Conservation (phyloP, 2,329 filamentous ascomycete species). For the Paecilomyces formosus region DNA sequence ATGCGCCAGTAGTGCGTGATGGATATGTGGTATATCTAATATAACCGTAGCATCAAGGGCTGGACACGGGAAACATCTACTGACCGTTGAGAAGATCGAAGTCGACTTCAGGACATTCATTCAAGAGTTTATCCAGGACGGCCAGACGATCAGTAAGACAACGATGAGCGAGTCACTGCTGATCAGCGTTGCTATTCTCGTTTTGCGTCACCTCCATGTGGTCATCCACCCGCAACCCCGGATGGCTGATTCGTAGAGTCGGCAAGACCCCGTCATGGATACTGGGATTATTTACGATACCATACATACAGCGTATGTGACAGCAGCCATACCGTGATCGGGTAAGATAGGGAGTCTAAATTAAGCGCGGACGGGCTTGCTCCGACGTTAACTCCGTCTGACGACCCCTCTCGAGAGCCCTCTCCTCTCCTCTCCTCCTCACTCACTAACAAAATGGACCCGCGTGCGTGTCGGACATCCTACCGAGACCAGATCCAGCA, state of each 20-base stretch:
- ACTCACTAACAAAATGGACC: not conserved
- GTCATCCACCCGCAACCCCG: not conserved
- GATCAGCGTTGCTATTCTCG: not conserved
- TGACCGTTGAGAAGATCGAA: no score
- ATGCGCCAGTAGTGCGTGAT: no score
- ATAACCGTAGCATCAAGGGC: no score
- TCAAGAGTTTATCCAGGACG: not conserved
- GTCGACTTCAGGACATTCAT: not conserved
- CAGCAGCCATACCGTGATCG: conserved; percentile 11
- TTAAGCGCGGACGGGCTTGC: not conserved
- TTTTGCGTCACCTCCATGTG: not conserved
- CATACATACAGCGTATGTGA: conserved; percentile 3
- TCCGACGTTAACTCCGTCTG: not conserved
- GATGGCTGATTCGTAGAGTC: not conserved
- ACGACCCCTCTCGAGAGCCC: not conserved
- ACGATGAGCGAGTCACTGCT: not conserved
- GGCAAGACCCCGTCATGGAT: conserved; percentile 2
- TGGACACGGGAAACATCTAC: no score
- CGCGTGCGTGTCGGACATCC: not conserved
- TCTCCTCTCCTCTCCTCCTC: no score
- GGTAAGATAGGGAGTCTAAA: conserved; percentile 15
- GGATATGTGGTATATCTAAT: no score
- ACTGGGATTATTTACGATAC: conserved; percentile 4
- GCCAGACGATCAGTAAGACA: not conserved
- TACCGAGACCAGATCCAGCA: not conserved